Evolutionary conservation across 257 asterid genomes (phyloP).

Genomic region (Catharanthus roseus): DNA sequence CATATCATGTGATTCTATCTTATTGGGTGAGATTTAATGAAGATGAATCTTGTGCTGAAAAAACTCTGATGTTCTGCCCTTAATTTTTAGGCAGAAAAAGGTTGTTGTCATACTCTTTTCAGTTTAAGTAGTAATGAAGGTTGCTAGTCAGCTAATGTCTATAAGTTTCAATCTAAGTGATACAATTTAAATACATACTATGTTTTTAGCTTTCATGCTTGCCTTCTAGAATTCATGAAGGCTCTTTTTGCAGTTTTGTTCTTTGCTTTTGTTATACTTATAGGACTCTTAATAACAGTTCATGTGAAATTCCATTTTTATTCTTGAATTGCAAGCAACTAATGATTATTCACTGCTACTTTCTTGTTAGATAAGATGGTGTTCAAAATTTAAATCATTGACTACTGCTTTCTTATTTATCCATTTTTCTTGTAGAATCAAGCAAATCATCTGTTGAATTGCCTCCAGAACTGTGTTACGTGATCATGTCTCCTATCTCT

Average conservation of each 20-base stretch:
- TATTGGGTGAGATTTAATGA: too few relatives aligned
- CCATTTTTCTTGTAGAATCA: slow-evolving; percentile 34
- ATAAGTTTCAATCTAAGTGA: not conserved
- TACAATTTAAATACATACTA: not conserved
- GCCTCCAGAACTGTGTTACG: slow-evolving; percentile 74
- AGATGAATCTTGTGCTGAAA: too few relatives aligned
- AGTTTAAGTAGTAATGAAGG: not conserved
- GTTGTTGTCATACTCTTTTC: too few relatives aligned
- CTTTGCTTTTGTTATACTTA: not conserved
- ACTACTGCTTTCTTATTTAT: not conserved
- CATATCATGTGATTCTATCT: too few relatives aligned
- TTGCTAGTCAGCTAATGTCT: not conserved
- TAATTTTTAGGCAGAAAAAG: too few relatives aligned
- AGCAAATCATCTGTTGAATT: slow-evolving; percentile 44
- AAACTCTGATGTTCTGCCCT: too few relatives aligned
- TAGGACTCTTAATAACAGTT: not conserved
- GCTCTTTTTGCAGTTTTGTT: not conserved
- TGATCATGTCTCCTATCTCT: slow-evolving; percentile 63
- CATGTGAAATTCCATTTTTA: not conserved
- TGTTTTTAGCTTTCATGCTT: not conserved
- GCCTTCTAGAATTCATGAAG: not conserved
- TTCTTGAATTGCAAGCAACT: not conserved
- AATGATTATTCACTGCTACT: not conserved
- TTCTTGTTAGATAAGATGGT: not conserved
- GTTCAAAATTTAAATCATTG: not conserved